Percentiles rank a stretch among this genome's conserved stretches.
These are phyloP conservation scores for Aspergillus olivimuriae DNA, from an alignment of 495 filamentous ascomycete genomes.

Conservation along the genomic window DNA sequence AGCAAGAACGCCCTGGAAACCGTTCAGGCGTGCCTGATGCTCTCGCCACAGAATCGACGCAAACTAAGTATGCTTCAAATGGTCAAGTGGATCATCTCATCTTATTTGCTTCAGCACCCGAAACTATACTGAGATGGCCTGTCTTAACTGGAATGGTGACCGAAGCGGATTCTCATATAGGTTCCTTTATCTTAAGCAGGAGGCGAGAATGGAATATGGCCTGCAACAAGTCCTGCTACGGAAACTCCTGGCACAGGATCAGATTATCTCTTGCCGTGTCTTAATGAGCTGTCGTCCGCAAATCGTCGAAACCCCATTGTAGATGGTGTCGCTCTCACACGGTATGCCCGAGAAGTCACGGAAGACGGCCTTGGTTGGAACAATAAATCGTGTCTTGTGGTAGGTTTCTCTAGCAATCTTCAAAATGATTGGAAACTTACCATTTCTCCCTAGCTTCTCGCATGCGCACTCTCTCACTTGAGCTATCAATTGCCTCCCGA, in stretches of 20 bases:
- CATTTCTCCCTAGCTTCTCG: too few species aligned
- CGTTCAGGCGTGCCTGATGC: too few species aligned
- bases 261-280: background rate
- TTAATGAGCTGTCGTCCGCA: background rate
- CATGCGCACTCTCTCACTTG: background rate
- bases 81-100: background rate
- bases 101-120: background rate
- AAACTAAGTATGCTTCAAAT: background rate
- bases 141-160: background rate
- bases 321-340: background rate
- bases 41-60: background rate
- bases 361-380: background rate
- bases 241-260: background rate
- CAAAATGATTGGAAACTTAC: too few species aligned
- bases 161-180: background rate
- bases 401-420: background rate
- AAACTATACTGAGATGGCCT: background rate
- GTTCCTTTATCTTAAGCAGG: too few species aligned
- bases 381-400: background rate
- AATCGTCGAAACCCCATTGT: background rate
- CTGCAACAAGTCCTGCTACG: background rate
- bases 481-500: background rate
- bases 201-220: background rate
- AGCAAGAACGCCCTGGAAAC: too few species aligned
- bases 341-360: background rate